These are phyloP conservation scores for Escallonia rubra DNA, from an alignment of 129 eudicot genomes.

Conservation along the genomic window DNA sequence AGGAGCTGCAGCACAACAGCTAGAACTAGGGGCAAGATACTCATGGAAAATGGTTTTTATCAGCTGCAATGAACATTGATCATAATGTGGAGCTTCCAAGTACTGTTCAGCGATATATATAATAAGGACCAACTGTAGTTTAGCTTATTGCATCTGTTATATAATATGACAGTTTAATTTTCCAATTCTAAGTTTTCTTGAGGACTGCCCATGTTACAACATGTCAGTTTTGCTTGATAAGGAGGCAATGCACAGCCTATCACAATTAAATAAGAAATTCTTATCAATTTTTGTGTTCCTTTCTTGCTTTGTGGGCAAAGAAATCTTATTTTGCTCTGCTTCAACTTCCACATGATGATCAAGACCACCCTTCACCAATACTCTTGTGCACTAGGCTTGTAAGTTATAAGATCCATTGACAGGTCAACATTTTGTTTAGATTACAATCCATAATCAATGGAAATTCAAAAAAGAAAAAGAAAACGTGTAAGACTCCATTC, in stretches of 20 bases:
- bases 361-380: too few species aligned
- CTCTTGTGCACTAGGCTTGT: too few species aligned
- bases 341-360: background rate
- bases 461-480: too few species aligned
- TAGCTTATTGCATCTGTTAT: background rate
- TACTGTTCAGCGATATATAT: background rate
- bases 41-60: slow-evolving; percentile 17
- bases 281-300: slow-evolving; percentile 17
- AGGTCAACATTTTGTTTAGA: too few species aligned
- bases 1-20: slow-evolving; percentile 21
- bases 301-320: slow-evolving; percentile 45
- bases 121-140: too few species aligned
- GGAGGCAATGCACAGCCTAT: slow-evolving; percentile 17
- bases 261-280: slow-evolving; percentile 14
- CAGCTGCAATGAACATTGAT: background rate
- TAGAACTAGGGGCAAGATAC: slow-evolving; percentile 7
- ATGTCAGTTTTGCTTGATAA: slow-evolving; percentile 10
- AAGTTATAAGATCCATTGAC: too few species aligned
- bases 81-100: background rate
- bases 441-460: too few species aligned
- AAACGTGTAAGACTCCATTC: too few species aligned
- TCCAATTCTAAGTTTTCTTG: slow-evolving; percentile 3
- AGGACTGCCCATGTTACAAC: slow-evolving; percentile 11
- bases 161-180: slow-evolving; percentile 11
- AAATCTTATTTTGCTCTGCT: slow-evolving; percentile 31